Evolutionary conservation across 306 rosid species (phyloP), one percentile per base, ranked within the genome.

Genomic region (Alnus glutinosa): DNA sequence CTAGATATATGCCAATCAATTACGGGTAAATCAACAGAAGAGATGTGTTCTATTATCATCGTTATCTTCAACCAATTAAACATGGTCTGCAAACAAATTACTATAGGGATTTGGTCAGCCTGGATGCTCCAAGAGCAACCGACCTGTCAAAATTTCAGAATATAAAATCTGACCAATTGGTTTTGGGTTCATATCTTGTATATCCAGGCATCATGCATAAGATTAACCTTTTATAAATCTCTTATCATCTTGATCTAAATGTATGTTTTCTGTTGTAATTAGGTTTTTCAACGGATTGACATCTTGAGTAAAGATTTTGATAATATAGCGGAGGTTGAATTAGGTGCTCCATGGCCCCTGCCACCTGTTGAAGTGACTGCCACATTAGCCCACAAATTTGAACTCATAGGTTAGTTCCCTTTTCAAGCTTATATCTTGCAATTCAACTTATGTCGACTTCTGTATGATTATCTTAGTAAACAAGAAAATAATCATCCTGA

Each of bases 261-360:
- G 15, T 69, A 13, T 49, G 50, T 5, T 70, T 11, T 75, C 51
- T 66, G 69, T 68, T 76, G n/a, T 18, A 47, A 73, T 63, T 85
- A 95, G 98, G 98, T 95, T 76, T 91, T 89, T 83, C 98, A 95
- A 83, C 90, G 98, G 71, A 92, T 92, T 67, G 98, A 95, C 76
- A 73, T 90, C 78, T 28, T 92, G 1, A 91, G 94, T 87, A 91
- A 89, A 63, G 97, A 95, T 82, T 95, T 95, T 80, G 98, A 95
- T 70, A 95, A 95, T 77, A 91, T 95, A 62, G 98, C 82, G 64
- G 98, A 92, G 58, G 91, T 92, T 77, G 89, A 91, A 81, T 77
- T 95, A 78, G 98, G 98, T 71, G 81, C 87, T 79, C 98, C 98
- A 9, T 95, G 98, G 98, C 98, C 98, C 11, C 78, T 95, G 5